A percentile compares a stretch with the other conserved stretches of the same genome.
phyloP scores from a whole-genome alignment of 1,139 yeast species.

The Debaryomyces subglobosus region DNA sequence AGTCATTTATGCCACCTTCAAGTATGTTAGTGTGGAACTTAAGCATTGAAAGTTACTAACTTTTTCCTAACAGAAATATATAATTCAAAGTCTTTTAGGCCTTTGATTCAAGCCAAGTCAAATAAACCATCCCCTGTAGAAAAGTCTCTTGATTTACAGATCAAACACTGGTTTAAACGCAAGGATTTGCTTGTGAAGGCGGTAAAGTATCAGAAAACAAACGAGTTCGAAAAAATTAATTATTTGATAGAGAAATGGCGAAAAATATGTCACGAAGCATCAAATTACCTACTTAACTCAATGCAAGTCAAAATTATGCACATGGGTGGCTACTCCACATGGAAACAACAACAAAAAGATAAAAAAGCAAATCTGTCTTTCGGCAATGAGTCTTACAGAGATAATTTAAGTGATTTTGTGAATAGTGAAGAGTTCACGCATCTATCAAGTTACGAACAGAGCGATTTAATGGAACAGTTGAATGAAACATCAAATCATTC shows the following conservation, averaged over 20 bases:
- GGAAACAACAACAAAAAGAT: constrained; percentile 15
- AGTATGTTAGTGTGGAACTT: background rate
- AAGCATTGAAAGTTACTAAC: background rate
- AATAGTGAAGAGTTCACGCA: constrained; percentile 16
- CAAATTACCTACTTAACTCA: constrained; percentile 19
- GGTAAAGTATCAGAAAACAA: constrained; percentile 11
- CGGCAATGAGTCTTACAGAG: constrained; percentile 10
- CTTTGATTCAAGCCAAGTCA: constrained; percentile 1
- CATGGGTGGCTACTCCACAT: constrained; percentile 16
- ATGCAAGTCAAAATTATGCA: constrained; percentile 16
- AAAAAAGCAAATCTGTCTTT: constrained; percentile 1
- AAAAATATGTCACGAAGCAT: constrained; percentile 17
- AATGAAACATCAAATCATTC: constrained; percentile 5
- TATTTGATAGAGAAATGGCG: constrained; percentile 18
- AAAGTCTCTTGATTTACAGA: constrained; percentile 14
- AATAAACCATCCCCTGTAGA: constrained; percentile 9
- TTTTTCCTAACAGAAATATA: background rate
- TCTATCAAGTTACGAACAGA: constrained; percentile 15
- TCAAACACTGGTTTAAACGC: constrained; percentile 12
- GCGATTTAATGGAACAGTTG: constrained; percentile 10
- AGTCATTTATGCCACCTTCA: background rate
- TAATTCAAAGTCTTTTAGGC: constrained; percentile 2
- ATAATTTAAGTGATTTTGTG: constrained; percentile 11
- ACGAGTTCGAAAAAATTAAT: constrained; percentile 13
- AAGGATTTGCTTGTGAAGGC: constrained; percentile 19